A percentile compares a stretch with the other conserved stretches of the same genome.
Conservation (phyloP, 352 stramenopile species). For the Phytopythium sindhum region DNA sequence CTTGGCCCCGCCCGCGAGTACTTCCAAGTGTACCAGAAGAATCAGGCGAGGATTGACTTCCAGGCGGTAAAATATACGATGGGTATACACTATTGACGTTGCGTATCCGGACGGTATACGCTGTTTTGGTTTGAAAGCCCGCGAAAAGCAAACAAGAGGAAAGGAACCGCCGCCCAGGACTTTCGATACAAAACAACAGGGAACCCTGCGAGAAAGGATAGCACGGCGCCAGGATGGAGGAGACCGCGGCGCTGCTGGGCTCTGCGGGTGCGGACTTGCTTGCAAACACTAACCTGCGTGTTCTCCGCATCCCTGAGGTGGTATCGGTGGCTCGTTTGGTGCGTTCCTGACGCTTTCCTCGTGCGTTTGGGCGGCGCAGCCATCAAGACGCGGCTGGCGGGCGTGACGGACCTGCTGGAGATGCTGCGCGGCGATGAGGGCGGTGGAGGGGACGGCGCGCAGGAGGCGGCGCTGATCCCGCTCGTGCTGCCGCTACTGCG, state of each 20-base stretch:
- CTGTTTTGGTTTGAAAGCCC: slow-evolving; percentile 5
- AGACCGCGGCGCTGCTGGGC: slow-evolving; percentile 52
- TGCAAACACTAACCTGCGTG: not conserved
- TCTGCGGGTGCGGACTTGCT: slow-evolving; percentile 37
- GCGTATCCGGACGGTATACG: not conserved
- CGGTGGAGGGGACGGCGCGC: slow-evolving; percentile 18
- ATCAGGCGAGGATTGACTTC: too few species aligned
- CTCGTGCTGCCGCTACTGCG: slow-evolving; percentile 66
- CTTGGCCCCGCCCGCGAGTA: not conserved
- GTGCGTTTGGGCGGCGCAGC: slow-evolving; percentile 19
- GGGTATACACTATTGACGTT: too few species aligned
- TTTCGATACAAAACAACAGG: not conserved
- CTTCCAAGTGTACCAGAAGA: not conserved
- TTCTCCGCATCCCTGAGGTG: not conserved
- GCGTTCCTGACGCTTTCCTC: not conserved
- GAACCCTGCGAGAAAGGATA: not conserved
- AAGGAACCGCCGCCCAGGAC: not conserved
- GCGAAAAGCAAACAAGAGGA: too few species aligned
- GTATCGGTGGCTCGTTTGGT: not conserved
- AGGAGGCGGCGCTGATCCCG: slow-evolving; percentile 41
- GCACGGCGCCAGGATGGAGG: slow-evolving; percentile 30
- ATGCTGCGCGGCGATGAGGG: slow-evolving; percentile 27
- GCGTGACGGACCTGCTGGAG: slow-evolving; percentile 54
- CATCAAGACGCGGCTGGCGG: slow-evolving; percentile 79
- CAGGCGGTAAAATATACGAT: not conserved